Conservation (phyloP, 352 stramenopile species). For the Phytophthora sp. region DNA sequence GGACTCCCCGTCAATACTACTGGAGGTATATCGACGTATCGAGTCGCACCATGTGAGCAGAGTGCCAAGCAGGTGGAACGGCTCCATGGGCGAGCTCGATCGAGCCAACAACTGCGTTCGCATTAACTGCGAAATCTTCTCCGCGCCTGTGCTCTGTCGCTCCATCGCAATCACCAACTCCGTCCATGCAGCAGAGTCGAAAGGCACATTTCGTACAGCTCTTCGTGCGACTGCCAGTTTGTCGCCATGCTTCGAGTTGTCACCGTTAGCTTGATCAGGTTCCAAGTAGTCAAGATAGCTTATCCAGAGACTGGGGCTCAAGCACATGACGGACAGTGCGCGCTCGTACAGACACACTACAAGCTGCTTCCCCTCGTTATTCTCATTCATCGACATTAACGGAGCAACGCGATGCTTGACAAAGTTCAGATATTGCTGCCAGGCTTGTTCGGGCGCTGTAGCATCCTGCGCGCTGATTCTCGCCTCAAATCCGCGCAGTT, state of each 20-base stretch:
- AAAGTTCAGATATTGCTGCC: conserved; percentile 75
- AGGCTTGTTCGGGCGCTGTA: conserved; percentile 33
- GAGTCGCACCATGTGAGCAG: conserved; percentile 60
- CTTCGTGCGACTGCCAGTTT: conserved; percentile 40
- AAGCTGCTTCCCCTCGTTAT: conserved; percentile 25
- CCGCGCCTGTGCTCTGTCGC: neutral
- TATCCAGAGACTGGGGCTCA: conserved; percentile 61
- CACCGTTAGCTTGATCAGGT: neutral
- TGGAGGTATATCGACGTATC: conserved; percentile 34
- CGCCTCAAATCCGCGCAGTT: conserved; percentile 62
- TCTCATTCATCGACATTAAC: conserved; percentile 34
- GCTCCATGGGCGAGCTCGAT: conserved; percentile 54
- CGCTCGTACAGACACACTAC: conserved; percentile 66
- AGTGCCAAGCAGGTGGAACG: conserved; percentile 53
- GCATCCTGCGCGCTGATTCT: conserved; percentile 24
- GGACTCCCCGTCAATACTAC: conserved; percentile 9
- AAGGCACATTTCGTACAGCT: conserved; percentile 70
- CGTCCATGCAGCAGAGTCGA: conserved; percentile 66
- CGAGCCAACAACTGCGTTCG: conserved; percentile 39
- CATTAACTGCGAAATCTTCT: conserved; percentile 38
- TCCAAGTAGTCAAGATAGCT: conserved; percentile 60
- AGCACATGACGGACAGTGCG: conserved; percentile 55
- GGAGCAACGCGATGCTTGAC: conserved; percentile 54
- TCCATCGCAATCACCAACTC: conserved; percentile 67
- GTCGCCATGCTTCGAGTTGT: neutral